These are phyloP conservation scores for Persicaria tinctoria DNA, from an alignment of 148 eudicot genomes.

Conservation along the genomic window DNA sequence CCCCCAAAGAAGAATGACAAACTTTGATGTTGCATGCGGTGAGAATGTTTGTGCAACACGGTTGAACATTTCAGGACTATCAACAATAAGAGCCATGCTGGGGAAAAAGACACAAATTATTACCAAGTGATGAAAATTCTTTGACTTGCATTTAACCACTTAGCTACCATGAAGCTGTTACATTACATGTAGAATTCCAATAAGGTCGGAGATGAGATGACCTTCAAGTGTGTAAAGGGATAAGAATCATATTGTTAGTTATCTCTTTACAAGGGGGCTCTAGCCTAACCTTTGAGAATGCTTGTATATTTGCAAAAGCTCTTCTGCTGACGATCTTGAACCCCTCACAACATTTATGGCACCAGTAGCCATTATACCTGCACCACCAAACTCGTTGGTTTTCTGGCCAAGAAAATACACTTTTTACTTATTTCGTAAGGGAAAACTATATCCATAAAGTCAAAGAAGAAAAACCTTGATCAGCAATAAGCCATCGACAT, in stretches of 20 bases:
- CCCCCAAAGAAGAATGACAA: conserved; percentile 83
- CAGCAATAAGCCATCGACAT: conserved; percentile 91
- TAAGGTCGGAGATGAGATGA: neutral
- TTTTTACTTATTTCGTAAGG: neutral
- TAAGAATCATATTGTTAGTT: too few relatives aligned
- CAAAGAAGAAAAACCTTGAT: conserved; percentile 57
- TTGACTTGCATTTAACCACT: neutral
- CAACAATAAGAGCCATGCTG: conserved; percentile 85
- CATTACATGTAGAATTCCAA: neutral
- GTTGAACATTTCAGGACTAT: conserved; percentile 65
- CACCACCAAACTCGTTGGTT: conserved; percentile 9
- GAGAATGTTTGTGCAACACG: conserved; percentile 46
- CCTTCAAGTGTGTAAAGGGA: too few relatives aligned
- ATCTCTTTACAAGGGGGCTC: too few relatives aligned
- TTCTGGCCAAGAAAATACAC: neutral
- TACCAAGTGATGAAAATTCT: neutral
- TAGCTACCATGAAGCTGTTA: neutral
- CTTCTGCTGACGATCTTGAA: conserved; percentile 84
- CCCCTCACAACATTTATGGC: conserved; percentile 97
- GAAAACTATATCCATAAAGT: neutral
- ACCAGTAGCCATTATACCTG: conserved; percentile 96
- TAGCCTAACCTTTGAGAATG: conserved; percentile 85
- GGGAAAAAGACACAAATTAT: conserved; percentile 11
- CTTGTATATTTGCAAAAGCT: conserved; percentile 79
- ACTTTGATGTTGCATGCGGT: conserved; percentile 45